Conservation (phyloP, 129 eudicot genomes). For the carrot (Daucus carota) region DH1_v3.0 NC_030382.2:58575501-58576000, state of each 20-base stretch:
- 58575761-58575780: slow-evolving; percentile 34
- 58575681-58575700: slow-evolving; percentile 81
- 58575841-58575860: slow-evolving; percentile 61
- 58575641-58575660: slow-evolving; percentile 81
- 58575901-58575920: slow-evolving; percentile 29
- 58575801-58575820: slow-evolving; percentile 47
- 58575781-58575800: slow-evolving; percentile 87
- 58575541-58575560: slow-evolving; percentile 83
- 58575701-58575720: slow-evolving; percentile 87
- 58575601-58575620: slow-evolving; percentile 92
- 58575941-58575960: slow-evolving; percentile 85
- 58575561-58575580: slow-evolving; percentile 93
- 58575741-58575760: slow-evolving; percentile 83
- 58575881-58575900: slow-evolving; percentile 39
- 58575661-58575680: slow-evolving; percentile 86
- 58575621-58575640: slow-evolving; percentile 96
- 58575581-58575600: slow-evolving; percentile 90
- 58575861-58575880: slow-evolving; percentile 50
- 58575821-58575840: slow-evolving; percentile 30
- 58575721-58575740: slow-evolving; percentile 74
- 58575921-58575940: slow-evolving; percentile 58
- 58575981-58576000: slow-evolving; percentile 82
- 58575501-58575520: slow-evolving; percentile 2
- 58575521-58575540: slow-evolving; percentile 96
- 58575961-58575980: slow-evolving; percentile 84